A percentile compares a stretch with the other conserved stretches of the same genome.
Conservation (phyloP, 1,284 basidiomycete genomes). For the Cerioporus squamosus region DNA sequence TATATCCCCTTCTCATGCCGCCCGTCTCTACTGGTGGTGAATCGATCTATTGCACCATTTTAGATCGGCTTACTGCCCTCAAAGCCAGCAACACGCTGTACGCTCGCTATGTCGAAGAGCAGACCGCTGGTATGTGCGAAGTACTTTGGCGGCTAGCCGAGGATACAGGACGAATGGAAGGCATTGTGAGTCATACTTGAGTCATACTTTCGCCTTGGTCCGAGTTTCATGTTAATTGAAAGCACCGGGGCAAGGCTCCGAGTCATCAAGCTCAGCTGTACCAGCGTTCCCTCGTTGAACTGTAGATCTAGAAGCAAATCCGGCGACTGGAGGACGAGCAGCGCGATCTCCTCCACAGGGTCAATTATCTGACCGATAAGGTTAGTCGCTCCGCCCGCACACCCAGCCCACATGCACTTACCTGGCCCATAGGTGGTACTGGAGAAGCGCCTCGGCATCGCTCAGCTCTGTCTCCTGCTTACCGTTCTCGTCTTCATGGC, state of each 20-base stretch:
- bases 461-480: conserved; percentile 80
- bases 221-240: neutral
- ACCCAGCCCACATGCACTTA: neutral
- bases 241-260: conserved; percentile 60
- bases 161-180: conserved; percentile 79
- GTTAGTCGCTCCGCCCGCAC: conserved; percentile 39
- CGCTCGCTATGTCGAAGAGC: conserved; percentile 90
- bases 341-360: conserved; percentile 61
- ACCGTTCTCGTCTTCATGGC: conserved; percentile 83
- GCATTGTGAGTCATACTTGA: conserved; percentile 79
- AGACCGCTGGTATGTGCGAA: conserved; percentile 78
- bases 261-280: conserved; percentile 71
- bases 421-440: conserved; percentile 64
- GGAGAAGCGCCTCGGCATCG: conserved; percentile 85
- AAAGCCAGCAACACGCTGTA: conserved; percentile 91
- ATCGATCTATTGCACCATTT: conserved; percentile 96
- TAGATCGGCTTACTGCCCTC: conserved; percentile 87
- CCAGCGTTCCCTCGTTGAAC: conserved; percentile 68
- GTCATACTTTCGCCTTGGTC: conserved; percentile 21
- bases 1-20: conserved; percentile 10
- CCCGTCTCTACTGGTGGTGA: conserved; percentile 63
- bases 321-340: conserved; percentile 73
- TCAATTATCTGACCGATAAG: conserved; percentile 78
- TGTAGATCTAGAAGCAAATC: conserved; percentile 75
- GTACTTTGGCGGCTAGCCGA: conserved; percentile 80